Evolutionary conservation across 768 basidiomycete genomes (phyloP), one percentile per base, ranked within the genome.

Genomic region (Agaricus subrufescens): DNA sequence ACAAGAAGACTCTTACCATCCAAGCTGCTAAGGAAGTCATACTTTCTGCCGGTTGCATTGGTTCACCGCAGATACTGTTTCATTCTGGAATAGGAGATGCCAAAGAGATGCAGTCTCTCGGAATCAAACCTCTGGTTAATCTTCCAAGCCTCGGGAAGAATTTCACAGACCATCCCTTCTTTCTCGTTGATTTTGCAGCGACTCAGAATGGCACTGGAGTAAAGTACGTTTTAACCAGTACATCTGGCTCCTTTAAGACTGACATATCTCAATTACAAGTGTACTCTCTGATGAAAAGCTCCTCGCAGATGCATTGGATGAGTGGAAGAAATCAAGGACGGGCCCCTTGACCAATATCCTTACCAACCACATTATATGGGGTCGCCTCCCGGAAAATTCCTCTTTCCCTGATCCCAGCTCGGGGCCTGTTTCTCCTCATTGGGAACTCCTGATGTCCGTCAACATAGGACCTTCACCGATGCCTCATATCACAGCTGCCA

Each of bases 121-220:
- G 63, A 14, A 66, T 72, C 50, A 38, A 60, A 25, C 42, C 66
- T 4, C 37, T 69, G 25, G 61, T 69, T 27, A 50, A 70, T 44
- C 49, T 65, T 19, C 19, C 19, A 19, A 19, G 19, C 19, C 19
- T 19, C 19, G 19, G 19, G 19, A 19, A 19, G 19, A 64, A 69
- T 46, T 47, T 73, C 44, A 57, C 61, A n/a, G 70, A 70, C 57
- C 70, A 70, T 30, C 53, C 63, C 1, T 42, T 61, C 14, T 54
- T 62, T 19, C 19, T 19, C 19, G 19, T 19, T 19, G 19, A 19
- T 19, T 19, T 19, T 19, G 19, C 19, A 19, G 19, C 19, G 19
- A 19, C 19, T 19, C 19, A 19, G 19, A 19, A 19, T 19, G 19
- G 19, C 19, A 19, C 19, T 19, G 19, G 19, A 19, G 19, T 19